Base-by-base conservation (phyloP, 208 protist genomes). In the Trypanosomatidae sp. region DNA sequence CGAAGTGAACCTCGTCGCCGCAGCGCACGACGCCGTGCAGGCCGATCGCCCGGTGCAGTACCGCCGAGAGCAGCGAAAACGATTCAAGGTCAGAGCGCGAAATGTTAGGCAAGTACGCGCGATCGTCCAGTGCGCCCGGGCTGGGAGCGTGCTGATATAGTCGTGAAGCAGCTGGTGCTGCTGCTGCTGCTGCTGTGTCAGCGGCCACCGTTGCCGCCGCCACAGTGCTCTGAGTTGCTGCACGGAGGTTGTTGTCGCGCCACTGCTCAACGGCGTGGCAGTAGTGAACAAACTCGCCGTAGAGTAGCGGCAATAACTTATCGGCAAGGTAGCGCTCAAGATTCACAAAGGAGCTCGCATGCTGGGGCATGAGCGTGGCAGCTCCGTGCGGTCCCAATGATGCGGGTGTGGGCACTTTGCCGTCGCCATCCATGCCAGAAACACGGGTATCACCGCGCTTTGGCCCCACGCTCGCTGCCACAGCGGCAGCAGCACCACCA, bases 271-370 rank as follows among this genome's bases (percentile, higher is more conserved):
- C 50, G 7, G n/a, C 30, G 30, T 12, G 33, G 52, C 66, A 71
- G 66, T 47, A 71, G 66, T 58, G 39, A 2, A 22, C 12, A 17
- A 71, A 60, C 39, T 71, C 66, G 33, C 19, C 30, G 50, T 62
- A 71, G 30, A 71, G 66, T 17, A 60, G 33, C 9, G 66, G 66
- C 13, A 71, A 15, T 19, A 71, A 50, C 10, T 22, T 13, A 7
- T 71, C 28, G 1, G 46, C n/a, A 1, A 71, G 50, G 66, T 71
- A 71, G 52, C 41, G 66, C 47, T 62, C 66, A 5, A 68, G 19
- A n/a, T 52, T 53, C 44, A 25, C 44, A 22, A 53, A 53, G 4
- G 64, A n/a, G 25, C 64, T 2, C 7, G 10, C 60, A 10, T 19
- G 33, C 60, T 2, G 60, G 33, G 60, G 60, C 39, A 44, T 10